phyloP scores from a whole-genome alignment of 306 rosid genomes.

The Crataegus laevigata region DNA sequence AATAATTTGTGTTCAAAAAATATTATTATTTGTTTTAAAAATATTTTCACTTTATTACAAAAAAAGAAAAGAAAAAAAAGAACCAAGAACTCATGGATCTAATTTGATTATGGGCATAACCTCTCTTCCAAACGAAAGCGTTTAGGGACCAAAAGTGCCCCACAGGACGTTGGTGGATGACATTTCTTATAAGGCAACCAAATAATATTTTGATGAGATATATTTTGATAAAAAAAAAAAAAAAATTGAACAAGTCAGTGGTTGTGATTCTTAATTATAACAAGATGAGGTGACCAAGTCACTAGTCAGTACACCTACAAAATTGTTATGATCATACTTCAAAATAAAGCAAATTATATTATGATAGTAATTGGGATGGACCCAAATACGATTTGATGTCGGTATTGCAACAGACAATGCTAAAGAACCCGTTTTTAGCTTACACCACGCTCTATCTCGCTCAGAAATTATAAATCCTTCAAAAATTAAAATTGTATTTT shows the following conservation, averaged over 20 bases:
- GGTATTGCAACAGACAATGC: background rate
- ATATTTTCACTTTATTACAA: no score
- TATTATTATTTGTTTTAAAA: no score
- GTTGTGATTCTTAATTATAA: background rate
- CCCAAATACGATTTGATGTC: background rate
- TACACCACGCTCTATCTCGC: background rate
- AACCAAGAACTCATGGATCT: background rate
- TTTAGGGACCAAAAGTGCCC: background rate
- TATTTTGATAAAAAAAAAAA: background rate
- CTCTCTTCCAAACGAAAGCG: background rate
- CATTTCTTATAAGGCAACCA: background rate
- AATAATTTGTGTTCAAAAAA: background rate
- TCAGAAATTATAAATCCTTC: background rate
- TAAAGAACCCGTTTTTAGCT: background rate
- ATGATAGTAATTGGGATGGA: background rate
- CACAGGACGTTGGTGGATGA: background rate
- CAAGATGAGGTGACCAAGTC: background rate
- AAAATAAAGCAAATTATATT: background rate
- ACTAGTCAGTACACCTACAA: background rate
- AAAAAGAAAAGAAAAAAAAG: background rate
- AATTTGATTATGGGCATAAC: constrained; percentile 6
- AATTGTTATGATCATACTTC: background rate
- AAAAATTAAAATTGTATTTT: no score
- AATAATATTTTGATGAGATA: background rate
- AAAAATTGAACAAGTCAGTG: background rate